A percentile compares a stretch with the other conserved stretches of the same genome.
phyloP scores from a whole-genome alignment of 1,139 yeast species.

The Saccharomyces hybrid region DNA sequence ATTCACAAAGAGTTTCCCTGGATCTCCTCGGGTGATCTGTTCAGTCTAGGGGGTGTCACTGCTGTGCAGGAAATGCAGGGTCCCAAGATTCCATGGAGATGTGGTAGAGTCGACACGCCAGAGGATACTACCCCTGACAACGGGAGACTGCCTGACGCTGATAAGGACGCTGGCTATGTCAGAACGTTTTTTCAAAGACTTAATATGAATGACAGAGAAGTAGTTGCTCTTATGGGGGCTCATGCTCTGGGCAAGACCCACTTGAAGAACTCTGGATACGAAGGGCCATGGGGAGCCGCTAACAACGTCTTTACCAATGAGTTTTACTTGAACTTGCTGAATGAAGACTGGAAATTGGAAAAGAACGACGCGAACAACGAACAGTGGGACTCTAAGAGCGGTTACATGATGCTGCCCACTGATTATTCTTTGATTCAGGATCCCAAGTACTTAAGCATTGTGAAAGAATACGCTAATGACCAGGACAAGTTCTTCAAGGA shows the following conservation, averaged over 20 bases:
- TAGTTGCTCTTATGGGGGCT: slow-evolving; percentile 82
- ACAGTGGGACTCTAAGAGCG: slow-evolving; percentile 70
- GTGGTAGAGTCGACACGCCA: slow-evolving; percentile 60
- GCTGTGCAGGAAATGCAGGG: slow-evolving; percentile 85
- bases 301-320: slow-evolving; percentile 80
- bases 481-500: slow-evolving; percentile 62
- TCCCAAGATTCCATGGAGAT: slow-evolving; percentile 80
- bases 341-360: slow-evolving; percentile 67
- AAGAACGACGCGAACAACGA: slow-evolving; percentile 63
- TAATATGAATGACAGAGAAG: slow-evolving; percentile 76
- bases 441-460: slow-evolving; percentile 55
- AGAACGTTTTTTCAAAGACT: slow-evolving; percentile 59
- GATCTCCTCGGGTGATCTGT: slow-evolving; percentile 80
- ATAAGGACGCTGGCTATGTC: slow-evolving; percentile 60
- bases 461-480: slow-evolving; percentile 64
- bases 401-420: slow-evolving; percentile 85
- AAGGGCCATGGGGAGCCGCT: slow-evolving; percentile 94
- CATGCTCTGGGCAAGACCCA: slow-evolving; percentile 82
- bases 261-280: slow-evolving; percentile 58
- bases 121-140: slow-evolving; percentile 49
- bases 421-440: slow-evolving; percentile 71
- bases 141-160: slow-evolving; percentile 77
- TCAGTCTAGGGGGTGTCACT: slow-evolving; percentile 79
- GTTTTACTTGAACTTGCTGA: slow-evolving; percentile 57
- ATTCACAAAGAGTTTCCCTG: slow-evolving; percentile 56